Evolutionary conservation across 2,329 filamentous ascomycete genomes (phyloP).

Genomic region (Akanthomyces dipterigenus): DNA sequence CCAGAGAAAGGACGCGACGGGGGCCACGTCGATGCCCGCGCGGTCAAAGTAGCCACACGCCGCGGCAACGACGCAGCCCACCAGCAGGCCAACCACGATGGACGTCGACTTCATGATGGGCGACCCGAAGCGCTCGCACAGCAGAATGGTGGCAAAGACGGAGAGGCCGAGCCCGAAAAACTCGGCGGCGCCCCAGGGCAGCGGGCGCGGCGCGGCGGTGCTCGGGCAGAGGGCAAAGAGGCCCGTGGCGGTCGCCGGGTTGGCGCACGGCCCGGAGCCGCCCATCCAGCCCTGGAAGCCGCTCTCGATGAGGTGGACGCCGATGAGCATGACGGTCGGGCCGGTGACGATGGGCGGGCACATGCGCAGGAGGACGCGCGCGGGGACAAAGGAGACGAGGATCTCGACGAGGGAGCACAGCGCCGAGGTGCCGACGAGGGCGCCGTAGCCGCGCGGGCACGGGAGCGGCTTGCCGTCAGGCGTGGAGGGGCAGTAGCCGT

Average conservation of each 20-base stretch:
- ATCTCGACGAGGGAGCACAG: slow-evolving; percentile 64
- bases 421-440: slow-evolving; percentile 61
- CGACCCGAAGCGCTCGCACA: slow-evolving; percentile 74
- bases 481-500: slow-evolving; percentile 57
- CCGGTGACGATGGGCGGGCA: slow-evolving; percentile 77
- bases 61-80: slow-evolving; percentile 72
- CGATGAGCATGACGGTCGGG: slow-evolving; percentile 64
- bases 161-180: slow-evolving; percentile 74
- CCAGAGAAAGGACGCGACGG: slow-evolving; percentile 70
- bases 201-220: slow-evolving; percentile 60
- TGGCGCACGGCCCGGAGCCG: slow-evolving; percentile 54
- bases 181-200: slow-evolving; percentile 73
- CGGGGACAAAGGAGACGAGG: slow-evolving; percentile 66
- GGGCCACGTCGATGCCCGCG: slow-evolving; percentile 64
- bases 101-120: slow-evolving; percentile 79
- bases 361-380: slow-evolving; percentile 59
- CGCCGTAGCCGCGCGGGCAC: slow-evolving; percentile 70
- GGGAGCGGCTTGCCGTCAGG: slow-evolving; percentile 59
- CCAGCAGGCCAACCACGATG: slow-evolving; percentile 65
- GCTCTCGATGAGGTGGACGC: slow-evolving; percentile 62
- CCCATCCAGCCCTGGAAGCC: slow-evolving; percentile 76
- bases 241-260: slow-evolving; percentile 38
- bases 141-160: slow-evolving; percentile 71
- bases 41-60: slow-evolving; percentile 72
- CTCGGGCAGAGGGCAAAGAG: slow-evolving; percentile 60